Evolutionary conservation across 148 eudicot species (phyloP), one percentile per base, ranked within the genome.

Genomic region (Drosera capensis): DNA sequence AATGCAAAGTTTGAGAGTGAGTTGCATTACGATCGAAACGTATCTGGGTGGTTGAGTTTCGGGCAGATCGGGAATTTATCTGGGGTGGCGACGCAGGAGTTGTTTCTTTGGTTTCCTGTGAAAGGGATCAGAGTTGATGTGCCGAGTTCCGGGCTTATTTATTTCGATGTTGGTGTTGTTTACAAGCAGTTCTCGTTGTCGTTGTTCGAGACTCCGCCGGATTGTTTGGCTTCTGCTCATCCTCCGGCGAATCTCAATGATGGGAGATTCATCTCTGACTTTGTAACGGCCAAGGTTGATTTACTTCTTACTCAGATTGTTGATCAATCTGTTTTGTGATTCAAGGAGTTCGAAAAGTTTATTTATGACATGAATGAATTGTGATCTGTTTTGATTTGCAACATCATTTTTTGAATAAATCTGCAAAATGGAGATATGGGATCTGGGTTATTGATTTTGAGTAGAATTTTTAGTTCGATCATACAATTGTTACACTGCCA

Each of bases 151-250:
- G 94, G 97, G 2, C 48, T 84, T 49, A 88, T 88, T 52, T 84
- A 88, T 45, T 88, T 88, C 15, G 92, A 88, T 40, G 86, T 83
- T 12, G 97, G 90, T 12, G 97, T 84, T 45, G 97, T 88, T 45
- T 66, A 43, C 17, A 88, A 88, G 57, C 86, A 88, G 45, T 84
- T 83, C 42, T 75, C 94, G 6, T 14, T 78, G 2, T 88, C 97
- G 2, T 49, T 71, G 25, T 88, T 88, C 8, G 97, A 88, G 38
- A 65, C 70, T 0, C 97, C 92, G 0, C 58, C 68, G 1, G 86
- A 77, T 7, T 88, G 94, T 59, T 21, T 63, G 29, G 82, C 83
- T 34, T 75, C 55, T 26, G 26, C 60, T 22, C 36, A 45, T 14
- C 60, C 57, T 7, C 48, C 20, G 29, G 50, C 30, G 7, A 66